Percentiles rank a stretch among this genome's conserved stretches.
These are phyloP conservation scores for Calonectria hongkongensis DNA, from an alignment of 2,329 filamentous ascomycete species.

Conservation along the genomic window DNA sequence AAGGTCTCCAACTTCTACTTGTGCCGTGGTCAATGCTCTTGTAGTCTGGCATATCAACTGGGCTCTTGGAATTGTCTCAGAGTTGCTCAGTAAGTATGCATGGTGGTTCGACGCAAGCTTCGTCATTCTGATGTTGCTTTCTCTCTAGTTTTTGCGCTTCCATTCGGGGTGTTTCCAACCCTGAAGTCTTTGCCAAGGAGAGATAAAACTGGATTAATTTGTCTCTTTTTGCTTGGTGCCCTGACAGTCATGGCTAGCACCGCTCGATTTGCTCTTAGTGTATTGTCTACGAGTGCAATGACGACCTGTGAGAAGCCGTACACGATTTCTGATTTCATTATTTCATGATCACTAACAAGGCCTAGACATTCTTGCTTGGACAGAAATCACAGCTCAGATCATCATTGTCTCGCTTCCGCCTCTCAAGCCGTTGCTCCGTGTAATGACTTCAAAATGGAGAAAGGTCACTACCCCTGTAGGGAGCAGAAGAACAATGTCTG, in stretches of 20 bases:
- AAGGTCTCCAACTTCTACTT: not conserved
- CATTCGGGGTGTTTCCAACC: conserved; percentile 16
- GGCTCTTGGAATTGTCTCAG: conserved; percentile 14
- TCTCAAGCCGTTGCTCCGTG: not conserved
- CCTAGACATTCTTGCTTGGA: conserved; percentile 8
- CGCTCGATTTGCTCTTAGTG: conserved; percentile 3
- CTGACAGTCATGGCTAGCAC: conserved; percentile 3
- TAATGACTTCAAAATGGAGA: conserved; percentile 1
- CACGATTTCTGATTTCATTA: no score
- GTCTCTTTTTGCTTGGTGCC: conserved; percentile 8
- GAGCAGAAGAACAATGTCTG: not conserved
- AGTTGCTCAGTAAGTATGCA: conserved; percentile 2
- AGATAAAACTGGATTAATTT: conserved; percentile 3
- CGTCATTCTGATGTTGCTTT: not conserved
- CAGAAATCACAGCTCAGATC: conserved; percentile 25
- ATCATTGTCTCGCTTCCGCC: conserved; percentile 6
- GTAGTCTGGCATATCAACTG: conserved; percentile 2
- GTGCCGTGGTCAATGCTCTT: not conserved
- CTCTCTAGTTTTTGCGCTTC: conserved; percentile 1
- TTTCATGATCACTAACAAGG: not conserved
- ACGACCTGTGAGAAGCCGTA: not conserved
- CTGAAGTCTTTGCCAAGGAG: conserved; percentile 6
- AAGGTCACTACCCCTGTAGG: not conserved
- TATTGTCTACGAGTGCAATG: not conserved
- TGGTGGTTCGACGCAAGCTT: no score